These are phyloP conservation scores for Curvularia spicifera DNA, from an alignment of 2,329 filamentous ascomycete species.

Conservation along the genomic window DNA sequence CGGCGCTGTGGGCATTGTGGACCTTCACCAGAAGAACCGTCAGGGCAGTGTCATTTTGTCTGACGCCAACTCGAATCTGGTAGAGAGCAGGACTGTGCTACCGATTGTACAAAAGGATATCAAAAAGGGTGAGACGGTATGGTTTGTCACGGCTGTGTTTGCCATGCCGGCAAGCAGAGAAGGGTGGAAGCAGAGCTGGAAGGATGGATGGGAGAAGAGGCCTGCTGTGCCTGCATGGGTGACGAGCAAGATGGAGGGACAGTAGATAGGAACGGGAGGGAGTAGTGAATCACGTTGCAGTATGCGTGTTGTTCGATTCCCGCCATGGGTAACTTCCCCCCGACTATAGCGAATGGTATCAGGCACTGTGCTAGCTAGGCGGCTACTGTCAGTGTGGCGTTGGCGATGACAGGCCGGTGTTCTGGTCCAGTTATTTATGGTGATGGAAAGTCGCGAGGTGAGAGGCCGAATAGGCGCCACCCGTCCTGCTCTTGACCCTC, in stretches of 20 bases:
- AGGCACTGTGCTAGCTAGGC: background rate
- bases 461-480: slow-evolving; percentile 20
- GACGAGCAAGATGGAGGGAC: slow-evolving; percentile 55
- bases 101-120: slow-evolving; percentile 72
- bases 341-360: background rate
- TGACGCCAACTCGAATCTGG: slow-evolving; percentile 79
- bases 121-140: slow-evolving; percentile 62
- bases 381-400: background rate
- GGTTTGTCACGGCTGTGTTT: slow-evolving; percentile 75
- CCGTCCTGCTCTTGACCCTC: background rate
- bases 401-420: background rate
- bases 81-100: slow-evolving; percentile 74
- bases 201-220: slow-evolving; percentile 62
- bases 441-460: background rate
- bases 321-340: background rate
- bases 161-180: slow-evolving; percentile 67
- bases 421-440: background rate
- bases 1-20: slow-evolving; percentile 60
- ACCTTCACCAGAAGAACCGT: slow-evolving; percentile 53
- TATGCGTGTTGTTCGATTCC: no score
- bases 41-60: slow-evolving; percentile 72
- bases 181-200: slow-evolving; percentile 54
- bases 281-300: background rate
- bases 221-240: slow-evolving; percentile 69
- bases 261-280: slow-evolving; percentile 16